Base-by-base conservation (phyloP, 805 yeast species). In the Cyberlindnera maclurae region DNA sequence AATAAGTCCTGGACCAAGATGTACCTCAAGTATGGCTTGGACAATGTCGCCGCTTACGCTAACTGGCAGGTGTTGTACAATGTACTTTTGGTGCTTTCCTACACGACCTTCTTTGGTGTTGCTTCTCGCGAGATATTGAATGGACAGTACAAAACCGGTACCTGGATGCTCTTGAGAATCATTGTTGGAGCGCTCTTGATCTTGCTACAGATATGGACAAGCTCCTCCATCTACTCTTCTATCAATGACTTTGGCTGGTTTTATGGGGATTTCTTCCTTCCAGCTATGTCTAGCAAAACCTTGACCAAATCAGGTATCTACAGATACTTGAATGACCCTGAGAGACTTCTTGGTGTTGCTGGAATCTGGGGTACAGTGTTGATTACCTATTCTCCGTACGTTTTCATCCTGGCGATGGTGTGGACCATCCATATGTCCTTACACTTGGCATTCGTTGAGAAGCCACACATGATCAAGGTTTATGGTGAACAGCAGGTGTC, bases 171-270 rank as follows among this genome's bases (percentile, higher is more conserved):
- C 33, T 67, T 78, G 44, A 59, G 82, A 40, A 47, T 73, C n/a
- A 79, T 81, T 38, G 51, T 79, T 34, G 90, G 90, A 10, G 43
- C 61, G 1, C 56, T 75, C 42, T 63, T 82, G 27, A 63, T 79
- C 12, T 48, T 68, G 7, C 64, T 84, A 22, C 94, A 84, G 50
- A 55, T 71, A 13, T 77, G 86, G 82, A 80, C 86, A 27, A 77
- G 82, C 47, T 50, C 68, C 17, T 82, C 86, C 24, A 82, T 83
- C 28, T 70, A 77, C 46, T 74, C 75, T 32, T 77, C 83, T 36
- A 76, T 84, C 46, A 90, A 90, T 2, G 82, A 81, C 44, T 82
- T 79, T 59, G 93, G 94, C n/a, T 84, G 93, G 93, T 84, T 83
- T 52, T 84, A 80, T 57, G 94, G 95, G 41, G 95, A 84, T 58